A percentile compares a stretch with the other conserved stretches of the same genome.
Conservation (phyloP, 495 filamentous ascomycete species). For the Pseudevernia furfuracea region DNA sequence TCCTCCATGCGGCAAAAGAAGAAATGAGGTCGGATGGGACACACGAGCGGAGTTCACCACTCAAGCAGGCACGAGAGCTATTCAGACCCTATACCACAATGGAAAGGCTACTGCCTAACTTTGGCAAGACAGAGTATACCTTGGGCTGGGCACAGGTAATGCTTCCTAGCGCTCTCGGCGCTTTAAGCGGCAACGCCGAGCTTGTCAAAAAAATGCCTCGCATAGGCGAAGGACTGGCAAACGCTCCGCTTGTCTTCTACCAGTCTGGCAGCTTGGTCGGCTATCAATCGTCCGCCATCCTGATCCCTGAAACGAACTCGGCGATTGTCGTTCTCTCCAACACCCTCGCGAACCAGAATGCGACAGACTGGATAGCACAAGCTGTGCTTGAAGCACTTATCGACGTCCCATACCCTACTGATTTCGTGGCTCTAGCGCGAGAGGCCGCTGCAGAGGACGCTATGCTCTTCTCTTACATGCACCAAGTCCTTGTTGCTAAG, state of each 20-base stretch:
- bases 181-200: conserved; percentile 4
- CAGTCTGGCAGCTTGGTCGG: conserved; percentile 11
- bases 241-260: conserved; percentile 7
- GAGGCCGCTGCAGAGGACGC: conserved; percentile 4
- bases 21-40: not conserved
- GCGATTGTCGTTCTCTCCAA: conserved; percentile 18
- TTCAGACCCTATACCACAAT: too few relatives aligned
- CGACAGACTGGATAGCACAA: conserved; percentile 18
- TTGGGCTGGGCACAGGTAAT: conserved; percentile 11
- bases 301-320: conserved; percentile 13
- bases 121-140: conserved; percentile 2
- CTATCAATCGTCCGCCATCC: conserved; percentile 4
- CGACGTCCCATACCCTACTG: conserved; percentile 2
- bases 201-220: conserved; percentile 7
- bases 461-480: too few relatives aligned
- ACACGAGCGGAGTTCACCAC: not conserved
- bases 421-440: conserved; percentile 8
- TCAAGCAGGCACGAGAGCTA: too few relatives aligned
- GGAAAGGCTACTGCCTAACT: too few relatives aligned
- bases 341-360: conserved; percentile 10
- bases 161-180: conserved; percentile 16
- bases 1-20: too few relatives aligned
- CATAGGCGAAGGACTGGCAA: conserved; percentile 6
- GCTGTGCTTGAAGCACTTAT: conserved; percentile 15
- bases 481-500: too few relatives aligned